phyloP scores from a whole-genome alignment of 768 basidiomycete species.

The Tulasnella sp. region DNA sequence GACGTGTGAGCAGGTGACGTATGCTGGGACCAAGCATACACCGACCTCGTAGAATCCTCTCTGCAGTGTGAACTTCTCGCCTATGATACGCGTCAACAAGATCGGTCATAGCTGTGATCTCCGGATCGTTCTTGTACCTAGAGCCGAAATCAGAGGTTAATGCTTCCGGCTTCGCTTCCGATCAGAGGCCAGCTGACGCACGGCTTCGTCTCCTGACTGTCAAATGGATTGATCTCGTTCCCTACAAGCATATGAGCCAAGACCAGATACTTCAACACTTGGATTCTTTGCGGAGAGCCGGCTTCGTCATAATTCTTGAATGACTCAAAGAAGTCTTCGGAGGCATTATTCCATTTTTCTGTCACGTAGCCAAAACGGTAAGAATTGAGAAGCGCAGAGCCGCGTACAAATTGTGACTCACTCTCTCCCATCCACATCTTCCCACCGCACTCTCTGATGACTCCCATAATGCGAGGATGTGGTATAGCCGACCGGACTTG shows the following conservation, averaged over 20 bases:
- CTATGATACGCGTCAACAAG: constrained; percentile 95
- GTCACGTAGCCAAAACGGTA: not conserved
- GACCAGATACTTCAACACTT: constrained; percentile 96
- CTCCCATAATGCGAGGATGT: constrained; percentile 97
- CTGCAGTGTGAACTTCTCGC: constrained; percentile 94
- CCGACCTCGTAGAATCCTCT: constrained; percentile 85
- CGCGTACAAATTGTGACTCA: constrained; percentile 40
- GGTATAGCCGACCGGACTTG: constrained; percentile 93
- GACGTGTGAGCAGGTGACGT: not conserved
- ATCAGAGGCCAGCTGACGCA: constrained; percentile 42
- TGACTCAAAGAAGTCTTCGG: constrained; percentile 97
- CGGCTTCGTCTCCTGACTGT: constrained; percentile 99
- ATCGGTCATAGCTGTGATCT: constrained; percentile 98
- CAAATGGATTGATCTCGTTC: constrained; percentile 98
- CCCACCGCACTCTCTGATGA: constrained; percentile 98
- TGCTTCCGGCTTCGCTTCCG: not conserved
- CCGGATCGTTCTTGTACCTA: constrained; percentile 91
- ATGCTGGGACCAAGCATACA: constrained; percentile 30
- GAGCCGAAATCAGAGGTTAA: not conserved
- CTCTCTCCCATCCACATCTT: constrained; percentile 99
- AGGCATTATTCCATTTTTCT: constrained; percentile 96
- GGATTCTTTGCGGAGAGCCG: constrained; percentile 91
- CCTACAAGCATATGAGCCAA: constrained; percentile 97
- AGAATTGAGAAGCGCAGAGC: not conserved
- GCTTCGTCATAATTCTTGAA: constrained; percentile 99